Evolutionary conservation across 2,329 filamentous ascomycete species (phyloP).

Genomic region (Dactylellina drechsleri): DNA sequence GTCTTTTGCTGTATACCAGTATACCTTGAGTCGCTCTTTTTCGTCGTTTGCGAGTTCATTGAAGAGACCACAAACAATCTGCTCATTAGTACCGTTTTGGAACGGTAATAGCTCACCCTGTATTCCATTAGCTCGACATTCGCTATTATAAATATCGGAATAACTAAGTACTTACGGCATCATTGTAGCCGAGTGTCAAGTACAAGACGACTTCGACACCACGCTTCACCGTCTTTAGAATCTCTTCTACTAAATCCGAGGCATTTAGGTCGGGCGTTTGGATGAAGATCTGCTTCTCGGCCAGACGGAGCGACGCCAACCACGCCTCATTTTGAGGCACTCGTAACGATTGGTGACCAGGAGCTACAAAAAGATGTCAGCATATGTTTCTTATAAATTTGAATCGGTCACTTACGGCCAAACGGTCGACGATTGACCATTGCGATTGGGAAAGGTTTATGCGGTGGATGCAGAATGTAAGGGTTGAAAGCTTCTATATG

Average conservation of each 20-base stretch:
- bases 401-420: constrained; percentile 18
- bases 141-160: background rate
- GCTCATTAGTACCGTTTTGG: constrained; percentile 80
- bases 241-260: constrained; percentile 71
- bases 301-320: constrained; percentile 75
- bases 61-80: constrained; percentile 72
- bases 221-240: constrained; percentile 72
- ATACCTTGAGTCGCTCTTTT: constrained; percentile 67
- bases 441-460: constrained; percentile 74
- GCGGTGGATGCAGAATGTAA: constrained; percentile 69
- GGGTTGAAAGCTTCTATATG: constrained; percentile 72
- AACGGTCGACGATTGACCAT: constrained; percentile 75
- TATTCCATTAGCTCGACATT: constrained; percentile 14
- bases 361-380: constrained; percentile 62
- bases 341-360: constrained; percentile 41
- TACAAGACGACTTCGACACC: constrained; percentile 76
- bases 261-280: constrained; percentile 82
- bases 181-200: constrained; percentile 81
- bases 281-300: constrained; percentile 74
- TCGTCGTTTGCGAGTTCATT: constrained; percentile 65
- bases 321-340: constrained; percentile 79
- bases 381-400: constrained; percentile 62
- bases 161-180: constrained; percentile 66
- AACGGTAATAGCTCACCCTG: constrained; percentile 78
- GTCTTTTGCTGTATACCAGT: constrained; percentile 79